A percentile compares a stretch with the other conserved stretches of the same genome.
These are phyloP conservation scores for Rhynchosporium secalis DNA, from an alignment of 2,329 filamentous ascomycete genomes.

Conservation along the genomic window DNA sequence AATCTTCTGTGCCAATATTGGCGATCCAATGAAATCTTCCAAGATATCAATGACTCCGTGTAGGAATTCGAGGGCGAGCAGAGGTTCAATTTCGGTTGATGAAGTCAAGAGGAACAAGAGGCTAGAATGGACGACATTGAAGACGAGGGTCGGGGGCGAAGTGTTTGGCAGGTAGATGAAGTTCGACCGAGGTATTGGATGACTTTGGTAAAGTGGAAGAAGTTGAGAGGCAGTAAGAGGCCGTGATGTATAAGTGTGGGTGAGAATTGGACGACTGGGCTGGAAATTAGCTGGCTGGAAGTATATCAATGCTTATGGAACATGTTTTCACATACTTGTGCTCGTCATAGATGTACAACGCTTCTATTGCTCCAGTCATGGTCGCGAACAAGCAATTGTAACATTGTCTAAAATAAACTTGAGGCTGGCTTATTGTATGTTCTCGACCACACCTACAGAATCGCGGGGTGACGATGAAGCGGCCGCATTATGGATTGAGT, in stretches of 20 bases:
- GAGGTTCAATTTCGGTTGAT: conserved; percentile 83
- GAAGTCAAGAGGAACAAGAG: conserved; percentile 82
- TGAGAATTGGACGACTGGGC: conserved; percentile 75
- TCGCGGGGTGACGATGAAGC: conserved; percentile 14
- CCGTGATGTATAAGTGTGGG: conserved; percentile 83
- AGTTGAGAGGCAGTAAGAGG: conserved; percentile 75
- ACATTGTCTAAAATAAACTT: conserved; percentile 25
- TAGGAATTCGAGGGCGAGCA: conserved; percentile 90
- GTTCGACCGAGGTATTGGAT: conserved; percentile 78
- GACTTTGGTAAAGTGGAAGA: conserved; percentile 82
- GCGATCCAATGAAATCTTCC: conserved; percentile 90
- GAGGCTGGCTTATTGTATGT: background rate
- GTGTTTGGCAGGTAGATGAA: conserved; percentile 81
- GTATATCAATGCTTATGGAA: conserved; percentile 58
- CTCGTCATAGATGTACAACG: conserved; percentile 96
- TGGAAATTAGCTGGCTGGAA: conserved; percentile 3
- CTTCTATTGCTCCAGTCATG: conserved; percentile 89
- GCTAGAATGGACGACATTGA: conserved; percentile 83
- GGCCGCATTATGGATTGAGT: conserved; percentile 22
- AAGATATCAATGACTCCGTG: conserved; percentile 90
- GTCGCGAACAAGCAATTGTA: conserved; percentile 38
- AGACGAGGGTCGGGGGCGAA: conserved; percentile 83
- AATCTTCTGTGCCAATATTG: conserved; percentile 81
- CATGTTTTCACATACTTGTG: conserved; percentile 64
- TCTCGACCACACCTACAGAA: background rate